Evolutionary conservation across 2,329 filamentous ascomycete genomes (phyloP).

Genomic region (Colletotrichum chrysophilum): DNA sequence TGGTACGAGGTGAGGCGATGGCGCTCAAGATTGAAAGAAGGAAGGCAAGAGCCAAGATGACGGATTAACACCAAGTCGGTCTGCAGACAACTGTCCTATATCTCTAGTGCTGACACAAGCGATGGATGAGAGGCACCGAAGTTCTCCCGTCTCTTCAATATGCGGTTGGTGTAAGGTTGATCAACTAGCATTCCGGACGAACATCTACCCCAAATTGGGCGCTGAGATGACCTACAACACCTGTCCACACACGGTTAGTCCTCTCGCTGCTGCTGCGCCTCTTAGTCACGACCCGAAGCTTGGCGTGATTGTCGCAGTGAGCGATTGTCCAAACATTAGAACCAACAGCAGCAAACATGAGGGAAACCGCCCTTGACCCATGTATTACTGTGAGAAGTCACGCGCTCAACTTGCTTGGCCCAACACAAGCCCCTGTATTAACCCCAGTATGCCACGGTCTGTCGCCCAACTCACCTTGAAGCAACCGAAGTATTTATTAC

Average conservation of each 20-base stretch:
- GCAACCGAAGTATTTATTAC: background rate
- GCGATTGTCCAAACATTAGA: background rate
- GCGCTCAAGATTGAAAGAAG: background rate
- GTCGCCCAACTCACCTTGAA: background rate
- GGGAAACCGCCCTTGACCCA: background rate
- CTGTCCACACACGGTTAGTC: background rate
- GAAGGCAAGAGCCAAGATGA: background rate
- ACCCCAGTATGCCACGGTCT: background rate
- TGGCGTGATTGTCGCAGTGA: background rate
- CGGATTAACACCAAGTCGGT: background rate
- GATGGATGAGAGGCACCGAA: background rate
- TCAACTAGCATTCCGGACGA: background rate
- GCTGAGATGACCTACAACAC: background rate
- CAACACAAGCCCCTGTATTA: background rate
- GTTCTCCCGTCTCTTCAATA: background rate
- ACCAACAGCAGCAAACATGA: background rate
- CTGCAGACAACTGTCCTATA: background rate
- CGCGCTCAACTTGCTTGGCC: background rate
- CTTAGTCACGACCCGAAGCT: background rate
- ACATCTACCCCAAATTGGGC: background rate
- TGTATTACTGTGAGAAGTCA: background rate
- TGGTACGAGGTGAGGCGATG: background rate
- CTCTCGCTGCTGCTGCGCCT: background rate
- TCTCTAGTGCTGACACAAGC: background rate
- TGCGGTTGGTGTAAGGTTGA: background rate